Percentiles rank a stretch among this genome's conserved stretches.
These are phyloP conservation scores for Phlegmacium glaucopus DNA, from an alignment of 768 basidiomycete genomes.

Conservation along the genomic window DNA sequence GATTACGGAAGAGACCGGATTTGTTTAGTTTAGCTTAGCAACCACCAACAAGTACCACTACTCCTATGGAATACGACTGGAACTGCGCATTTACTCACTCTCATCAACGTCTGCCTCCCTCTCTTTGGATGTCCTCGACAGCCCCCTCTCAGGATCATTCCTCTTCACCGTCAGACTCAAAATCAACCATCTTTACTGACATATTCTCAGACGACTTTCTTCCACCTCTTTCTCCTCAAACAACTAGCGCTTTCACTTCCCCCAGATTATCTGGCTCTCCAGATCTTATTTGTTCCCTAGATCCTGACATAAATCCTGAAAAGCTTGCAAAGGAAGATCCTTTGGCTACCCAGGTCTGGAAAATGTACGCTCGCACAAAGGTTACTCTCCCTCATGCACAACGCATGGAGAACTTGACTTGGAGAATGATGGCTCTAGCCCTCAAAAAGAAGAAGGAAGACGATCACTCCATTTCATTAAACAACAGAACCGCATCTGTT, in stretches of 20 bases:
- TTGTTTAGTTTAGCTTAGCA: no score
- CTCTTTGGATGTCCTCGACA: conserved; percentile 77
- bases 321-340: conserved; percentile 81
- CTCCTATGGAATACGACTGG: conserved; percentile 11
- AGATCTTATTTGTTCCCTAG: conserved; percentile 49
- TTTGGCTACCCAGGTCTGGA: conserved; percentile 95
- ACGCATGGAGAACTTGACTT: conserved; percentile 96
- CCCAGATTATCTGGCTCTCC: conserved; percentile 69
- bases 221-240: conserved; percentile 36
- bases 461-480: conserved; percentile 33
- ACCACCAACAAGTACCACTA: no score
- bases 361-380: conserved; percentile 90
- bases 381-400: conserved; percentile 88
- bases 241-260: conserved; percentile 58
- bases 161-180: conserved; percentile 49
- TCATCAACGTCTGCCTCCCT: conserved; percentile 59
- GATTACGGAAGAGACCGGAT: conserved; percentile 1
- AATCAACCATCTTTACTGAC: conserved; percentile 63
- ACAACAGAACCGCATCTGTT: conserved; percentile 6
- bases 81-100: conserved; percentile 46
- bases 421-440: conserved; percentile 98
- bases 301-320: conserved; percentile 55
- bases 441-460: conserved; percentile 86
- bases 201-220: conserved; percentile 74
- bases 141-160: conserved; percentile 37